phyloP scores from a whole-genome alignment of 2,329 filamentous ascomycete genomes.

The Diaporthe capsici region DNA sequence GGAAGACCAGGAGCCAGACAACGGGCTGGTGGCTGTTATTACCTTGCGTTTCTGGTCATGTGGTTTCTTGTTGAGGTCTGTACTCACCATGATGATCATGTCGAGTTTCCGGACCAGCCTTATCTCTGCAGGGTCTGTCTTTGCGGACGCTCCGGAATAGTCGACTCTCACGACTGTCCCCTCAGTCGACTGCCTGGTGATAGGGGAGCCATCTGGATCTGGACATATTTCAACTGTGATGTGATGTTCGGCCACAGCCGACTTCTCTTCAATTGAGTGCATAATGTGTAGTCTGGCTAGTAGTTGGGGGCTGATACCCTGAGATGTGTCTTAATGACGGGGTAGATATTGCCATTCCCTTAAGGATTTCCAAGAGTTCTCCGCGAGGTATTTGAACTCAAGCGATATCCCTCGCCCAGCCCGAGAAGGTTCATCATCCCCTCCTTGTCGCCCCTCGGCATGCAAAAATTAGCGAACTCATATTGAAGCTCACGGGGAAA shows the following conservation, averaged over 20 bases:
- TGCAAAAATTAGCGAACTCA: not conserved
- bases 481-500: not conserved
- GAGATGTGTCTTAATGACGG: not conserved
- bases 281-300: not conserved
- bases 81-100: conserved; percentile 20
- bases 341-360: not conserved
- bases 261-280: not conserved
- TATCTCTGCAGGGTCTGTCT: conserved; percentile 28
- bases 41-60: not conserved
- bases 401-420: not conserved
- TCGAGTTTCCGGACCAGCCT: conserved; percentile 33
- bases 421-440: conserved; percentile 5
- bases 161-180: not conserved
- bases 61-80: not conserved
- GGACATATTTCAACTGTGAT: not conserved
- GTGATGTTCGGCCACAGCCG: not conserved
- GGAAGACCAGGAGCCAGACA: conserved; percentile 31
- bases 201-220: not conserved
- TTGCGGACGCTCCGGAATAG: conserved; percentile 23
- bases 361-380: not conserved
- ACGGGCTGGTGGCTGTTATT: conserved; percentile 15
- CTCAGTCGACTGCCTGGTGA: not conserved
- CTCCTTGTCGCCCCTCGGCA: not conserved
- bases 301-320: not conserved
- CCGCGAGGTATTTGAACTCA: not conserved